A percentile compares a stretch with the other conserved stretches of the same genome.
These are phyloP conservation scores for Proliferodiscus dingleyae DNA, from an alignment of 2,329 filamentous ascomycete genomes.

Conservation along the genomic window DNA sequence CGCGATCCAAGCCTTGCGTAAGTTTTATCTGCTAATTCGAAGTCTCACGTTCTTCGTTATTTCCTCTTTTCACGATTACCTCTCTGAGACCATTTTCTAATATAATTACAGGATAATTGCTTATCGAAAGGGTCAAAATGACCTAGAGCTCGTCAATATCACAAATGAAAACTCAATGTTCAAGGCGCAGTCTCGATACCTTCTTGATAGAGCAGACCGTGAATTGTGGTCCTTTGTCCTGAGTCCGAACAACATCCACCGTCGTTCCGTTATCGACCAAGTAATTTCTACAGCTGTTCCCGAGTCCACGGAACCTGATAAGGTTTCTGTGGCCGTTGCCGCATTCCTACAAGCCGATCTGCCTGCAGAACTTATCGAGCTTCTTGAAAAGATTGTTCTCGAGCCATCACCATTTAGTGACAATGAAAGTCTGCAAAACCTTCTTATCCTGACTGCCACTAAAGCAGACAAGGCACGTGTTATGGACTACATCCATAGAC, in stretches of 20 bases:
- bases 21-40: not conserved
- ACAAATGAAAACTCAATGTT: slow-evolving; percentile 99
- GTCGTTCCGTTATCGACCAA: slow-evolving; percentile 90
- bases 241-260: slow-evolving; percentile 91
- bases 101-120: too few species aligned
- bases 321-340: slow-evolving; percentile 90
- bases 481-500: slow-evolving; percentile 91
- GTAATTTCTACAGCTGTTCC: slow-evolving; percentile 93
- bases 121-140: slow-evolving; percentile 95
- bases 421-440: slow-evolving; percentile 92
- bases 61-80: slow-evolving; percentile 45
- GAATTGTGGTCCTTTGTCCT: slow-evolving; percentile 96
- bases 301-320: slow-evolving; percentile 85
- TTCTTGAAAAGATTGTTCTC: slow-evolving; percentile 98
- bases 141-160: slow-evolving; percentile 92
- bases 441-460: slow-evolving; percentile 92
- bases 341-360: slow-evolving; percentile 89
- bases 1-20: slow-evolving; percentile 76
- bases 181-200: slow-evolving; percentile 91
- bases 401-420: slow-evolving; percentile 99
- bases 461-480: slow-evolving; percentile 94
- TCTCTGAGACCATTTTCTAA: too few species aligned
- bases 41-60: not conserved
- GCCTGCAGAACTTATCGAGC: slow-evolving; percentile 89
- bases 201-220: slow-evolving; percentile 80